Base-by-base conservation (phyloP, 495 filamentous ascomycete genomes). In the Pyrenopolyporus hunteri region DNA sequence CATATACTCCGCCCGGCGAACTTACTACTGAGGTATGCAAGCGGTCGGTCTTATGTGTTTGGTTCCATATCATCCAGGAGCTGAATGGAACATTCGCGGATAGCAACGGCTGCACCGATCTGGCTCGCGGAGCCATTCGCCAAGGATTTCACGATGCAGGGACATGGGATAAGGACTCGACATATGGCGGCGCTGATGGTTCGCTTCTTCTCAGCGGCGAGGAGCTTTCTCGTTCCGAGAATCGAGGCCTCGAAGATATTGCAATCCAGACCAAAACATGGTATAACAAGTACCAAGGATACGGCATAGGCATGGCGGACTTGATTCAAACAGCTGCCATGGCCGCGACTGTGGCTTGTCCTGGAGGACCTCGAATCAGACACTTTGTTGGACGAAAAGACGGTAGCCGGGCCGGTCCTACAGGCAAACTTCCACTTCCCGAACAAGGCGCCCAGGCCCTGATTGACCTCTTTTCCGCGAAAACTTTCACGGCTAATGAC, bases 401-500 rank as follows among this genome's bases (percentile, higher is more conserved):
- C 53, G 57, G 63, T 50, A 14, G 43, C 36, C 33, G 22, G 2
- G 39, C 71, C 4, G 59, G 54, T 1, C 63, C 70, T 10, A 55
- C 68, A 9, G 63, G 67, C 10, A 68, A 67, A 26, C 66, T 77
- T 28, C 73, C 73, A 0, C n/a, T 36, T 4, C 61, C 62, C 1
- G 50, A 45, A 23, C 57, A 64, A 17, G 57, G 64, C 33, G 68
- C 71, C 25, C 50, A 70, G 4, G 20, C 14, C 7, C 56, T 76
- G 26, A 64, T 76, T 57, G 51, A 64, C 22, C 70, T 83, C 4
- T 83, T 82, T 66, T 53, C 53, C 9, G 71, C 72, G 20, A 83
- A 83, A 70, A 82, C 80, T 0, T 78, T 84, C 60, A 66, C 71
- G 19, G 55, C 78, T 4, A 61, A 66, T 28, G 77, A 74, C 37